Evolutionary conservation across 2,329 filamentous ascomycete genomes (phyloP), one percentile per base, ranked within the genome.

Genomic region (Zymoseptoria passerinii): DNA sequence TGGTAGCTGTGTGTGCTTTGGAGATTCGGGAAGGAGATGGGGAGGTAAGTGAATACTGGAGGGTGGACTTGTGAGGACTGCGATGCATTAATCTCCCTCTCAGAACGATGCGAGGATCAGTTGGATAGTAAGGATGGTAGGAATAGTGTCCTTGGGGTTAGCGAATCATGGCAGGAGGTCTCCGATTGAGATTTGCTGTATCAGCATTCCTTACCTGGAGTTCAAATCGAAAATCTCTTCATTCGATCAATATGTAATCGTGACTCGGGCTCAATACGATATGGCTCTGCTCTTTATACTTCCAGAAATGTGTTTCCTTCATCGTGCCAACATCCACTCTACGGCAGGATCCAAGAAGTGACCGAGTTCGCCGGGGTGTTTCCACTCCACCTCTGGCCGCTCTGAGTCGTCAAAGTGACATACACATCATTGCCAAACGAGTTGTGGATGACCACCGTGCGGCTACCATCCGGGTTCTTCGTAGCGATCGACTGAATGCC

Each of bases 321-420:
- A 16, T 44, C 35, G 35, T n/a, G 4, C 13, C 35, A n/a, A n/a
- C 2, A 16, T 44, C 35, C 35, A 44, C 35, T 4, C 35, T 44
- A 44, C 1, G 63, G 63, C 55, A 65, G 28, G 1, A 61, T 52
- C 63, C 63, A 65, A 56, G 61, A 62, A 7, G 58, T 56, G 48
- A 62, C 53, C 48, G 56, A 58, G 18, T 57, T 51, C 10, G 28
- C 55, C 40, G 61, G 61, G 44, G 63, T 23, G 1, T 35, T 58
- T 1, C 63, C 63, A 50, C 61, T 62, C 61, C 61, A 65, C 4
- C 28, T 51, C 58, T 60, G 49, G 0, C 63, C 63, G 27, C 61
- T 62, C 1, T 40, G 56, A 16, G 58, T 62, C 3, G 58, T 62
- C 35, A 63, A 28, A n/a, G 52, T 55, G 49, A 63, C n/a, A 27